Conservation (phyloP, 2,329 filamentous ascomycete species). For the Ophiostoma angusticollis region DNA sequence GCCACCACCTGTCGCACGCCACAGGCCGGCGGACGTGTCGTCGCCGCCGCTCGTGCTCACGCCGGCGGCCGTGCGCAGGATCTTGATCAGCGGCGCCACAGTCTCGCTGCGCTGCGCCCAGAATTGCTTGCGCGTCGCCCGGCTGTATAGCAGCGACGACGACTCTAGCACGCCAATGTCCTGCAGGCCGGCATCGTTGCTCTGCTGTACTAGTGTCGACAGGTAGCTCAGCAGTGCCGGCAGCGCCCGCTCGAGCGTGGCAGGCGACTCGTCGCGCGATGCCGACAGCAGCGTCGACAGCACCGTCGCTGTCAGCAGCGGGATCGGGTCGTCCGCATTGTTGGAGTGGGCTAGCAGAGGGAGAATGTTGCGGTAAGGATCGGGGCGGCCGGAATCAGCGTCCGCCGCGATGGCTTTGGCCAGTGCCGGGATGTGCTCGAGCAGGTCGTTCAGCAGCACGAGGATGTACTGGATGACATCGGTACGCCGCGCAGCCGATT, state of each 20-base stretch:
- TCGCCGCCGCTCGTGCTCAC: slow-evolving; percentile 46
- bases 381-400: slow-evolving; percentile 29
- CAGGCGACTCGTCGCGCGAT: slow-evolving; percentile 47
- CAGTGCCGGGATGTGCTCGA: slow-evolving; percentile 63
- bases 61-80: slow-evolving; percentile 67
- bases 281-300: slow-evolving; percentile 65
- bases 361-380: slow-evolving; percentile 74
- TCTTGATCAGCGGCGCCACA: slow-evolving; percentile 66
- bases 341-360: slow-evolving; percentile 72
- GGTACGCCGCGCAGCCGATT: slow-evolving; percentile 70
- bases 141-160: slow-evolving; percentile 68
- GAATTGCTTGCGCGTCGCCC: slow-evolving; percentile 64
- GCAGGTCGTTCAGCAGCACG: slow-evolving; percentile 74
- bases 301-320: slow-evolving; percentile 78
- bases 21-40: slow-evolving; percentile 41
- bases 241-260: slow-evolving; percentile 59
- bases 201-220: slow-evolving; percentile 64
- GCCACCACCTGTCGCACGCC: slow-evolving; percentile 35
- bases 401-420: slow-evolving; percentile 53
- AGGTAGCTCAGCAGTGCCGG: slow-evolving; percentile 78
- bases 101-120: slow-evolving; percentile 87
- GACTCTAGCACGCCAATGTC: slow-evolving; percentile 92
- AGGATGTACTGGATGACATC: slow-evolving; percentile 94
- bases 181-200: slow-evolving; percentile 73
- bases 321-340: slow-evolving; percentile 63